A percentile compares a stretch with the other conserved stretches of the same genome.
Evolutionary conservation across 2,329 filamentous ascomycete genomes (phyloP).

Genomic region (Diplocarpon rosae): DNA sequence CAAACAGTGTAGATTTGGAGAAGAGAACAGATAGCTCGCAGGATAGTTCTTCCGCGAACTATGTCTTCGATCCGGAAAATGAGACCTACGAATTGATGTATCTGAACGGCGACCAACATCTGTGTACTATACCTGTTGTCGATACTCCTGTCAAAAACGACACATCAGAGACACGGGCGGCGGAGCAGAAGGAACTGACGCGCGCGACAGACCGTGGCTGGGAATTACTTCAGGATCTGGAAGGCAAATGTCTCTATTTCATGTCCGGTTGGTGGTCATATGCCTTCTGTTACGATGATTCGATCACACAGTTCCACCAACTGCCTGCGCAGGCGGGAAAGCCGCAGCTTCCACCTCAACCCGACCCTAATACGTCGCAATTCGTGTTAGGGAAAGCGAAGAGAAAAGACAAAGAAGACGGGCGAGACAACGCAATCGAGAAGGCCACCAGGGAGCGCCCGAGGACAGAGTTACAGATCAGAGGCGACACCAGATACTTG

Average conservation of each 20-base stretch:
- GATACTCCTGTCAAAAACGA: conserved; percentile 35
- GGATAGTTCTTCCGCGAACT: conserved; percentile 1
- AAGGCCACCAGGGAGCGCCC: conserved; percentile 20
- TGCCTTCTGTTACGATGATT: conserved; percentile 60
- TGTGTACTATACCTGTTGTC: conserved; percentile 55
- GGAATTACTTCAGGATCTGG: conserved; percentile 56
- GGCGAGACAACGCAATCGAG: conserved; percentile 25
- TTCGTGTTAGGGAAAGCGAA: conserved; percentile 52
- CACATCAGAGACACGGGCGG: conserved; percentile 40
- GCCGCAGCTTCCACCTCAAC: conserved; percentile 51
- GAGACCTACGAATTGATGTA: conserved; percentile 47
- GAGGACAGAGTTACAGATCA: conserved; percentile 46
- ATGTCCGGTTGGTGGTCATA: conserved; percentile 68
- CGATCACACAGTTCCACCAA: conserved; percentile 64
- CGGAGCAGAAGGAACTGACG: conserved; percentile 55
- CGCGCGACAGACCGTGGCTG: conserved; percentile 56
- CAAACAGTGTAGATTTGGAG: conserved; percentile 19
- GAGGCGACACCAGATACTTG: conserved; percentile 56
- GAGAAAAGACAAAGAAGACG: conserved; percentile 25
- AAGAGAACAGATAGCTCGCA: conserved; percentile 7
- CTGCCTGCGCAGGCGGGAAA: conserved; percentile 49
- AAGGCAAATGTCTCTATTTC: conserved; percentile 60
- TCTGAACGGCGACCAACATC: conserved; percentile 45
- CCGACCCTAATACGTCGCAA: conserved; percentile 51
- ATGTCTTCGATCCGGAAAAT: conserved; percentile 17